Conservation (phyloP, 2,329 filamentous ascomycete species). For the Paracorniculantispora psalliotae region DNA sequence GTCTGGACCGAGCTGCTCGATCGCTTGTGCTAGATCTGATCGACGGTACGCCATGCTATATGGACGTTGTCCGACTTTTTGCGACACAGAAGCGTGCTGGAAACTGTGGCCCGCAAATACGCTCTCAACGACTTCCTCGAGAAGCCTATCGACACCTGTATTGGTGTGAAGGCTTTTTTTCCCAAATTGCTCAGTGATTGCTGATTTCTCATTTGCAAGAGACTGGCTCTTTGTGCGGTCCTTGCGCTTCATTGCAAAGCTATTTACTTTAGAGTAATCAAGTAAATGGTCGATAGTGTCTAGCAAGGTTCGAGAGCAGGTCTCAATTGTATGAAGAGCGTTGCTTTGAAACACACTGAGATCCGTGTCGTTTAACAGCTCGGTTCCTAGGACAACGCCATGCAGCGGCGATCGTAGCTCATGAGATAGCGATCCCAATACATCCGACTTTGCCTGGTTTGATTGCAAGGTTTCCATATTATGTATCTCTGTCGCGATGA, state of each 20-base stretch:
- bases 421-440: constrained; percentile 56
- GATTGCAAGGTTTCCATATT: constrained; percentile 34
- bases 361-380: constrained; percentile 48
- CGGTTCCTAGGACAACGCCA: constrained; percentile 51
- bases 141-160: constrained; percentile 25
- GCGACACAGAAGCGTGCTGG: constrained; percentile 19
- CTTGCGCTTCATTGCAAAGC: constrained; percentile 19
- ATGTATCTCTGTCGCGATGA: constrained; percentile 52
- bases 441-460: constrained; percentile 50
- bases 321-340: constrained; percentile 40
- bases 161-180: neutral
- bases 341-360: constrained; percentile 39
- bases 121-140: constrained; percentile 37
- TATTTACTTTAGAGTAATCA: constrained; percentile 39
- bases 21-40: neutral
- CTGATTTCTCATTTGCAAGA: too few species aligned
- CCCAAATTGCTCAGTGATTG: neutral
- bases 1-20: neutral
- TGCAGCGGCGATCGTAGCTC: constrained; percentile 58
- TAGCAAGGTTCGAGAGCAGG: constrained; percentile 43
- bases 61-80: neutral
- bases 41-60: too few species aligned
- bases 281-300: constrained; percentile 47
- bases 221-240: neutral
- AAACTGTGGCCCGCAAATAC: constrained; percentile 35